Percentiles rank a stretch among this genome's conserved stretches.
These are phyloP conservation scores for Medicago truncatula DNA, from an alignment of 306 rosid genomes.

Conservation along the genomic window MtrunA17r5.0-ANR NC_053043.1:3846501-3847000, in stretches of 20 bases:
- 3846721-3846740: neutral
- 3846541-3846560: neutral
- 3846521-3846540: too few species aligned
- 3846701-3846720: too few species aligned
- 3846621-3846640: conserved; percentile 50
- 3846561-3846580: conserved; percentile 46
- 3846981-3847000: neutral
- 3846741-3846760: neutral
- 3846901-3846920: conserved; percentile 13
- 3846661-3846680: too few species aligned
- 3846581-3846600: conserved; percentile 44
- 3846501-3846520: too few species aligned
- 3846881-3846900: conserved; percentile 23
- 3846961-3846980: neutral
- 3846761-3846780: too few species aligned
- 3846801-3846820: too few species aligned
- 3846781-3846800: too few species aligned
- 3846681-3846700: too few species aligned
- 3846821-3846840: too few species aligned
- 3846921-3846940: conserved; percentile 18
- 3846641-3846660: conserved; percentile 7
- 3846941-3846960: conserved; percentile 6
- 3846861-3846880: neutral
- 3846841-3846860: too few species aligned
- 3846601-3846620: conserved; percentile 58